Evolutionary conservation across 768 basidiomycete genomes (phyloP), one percentile per base, ranked within the genome.

Genomic region (Tylopilus felleus): DNA sequence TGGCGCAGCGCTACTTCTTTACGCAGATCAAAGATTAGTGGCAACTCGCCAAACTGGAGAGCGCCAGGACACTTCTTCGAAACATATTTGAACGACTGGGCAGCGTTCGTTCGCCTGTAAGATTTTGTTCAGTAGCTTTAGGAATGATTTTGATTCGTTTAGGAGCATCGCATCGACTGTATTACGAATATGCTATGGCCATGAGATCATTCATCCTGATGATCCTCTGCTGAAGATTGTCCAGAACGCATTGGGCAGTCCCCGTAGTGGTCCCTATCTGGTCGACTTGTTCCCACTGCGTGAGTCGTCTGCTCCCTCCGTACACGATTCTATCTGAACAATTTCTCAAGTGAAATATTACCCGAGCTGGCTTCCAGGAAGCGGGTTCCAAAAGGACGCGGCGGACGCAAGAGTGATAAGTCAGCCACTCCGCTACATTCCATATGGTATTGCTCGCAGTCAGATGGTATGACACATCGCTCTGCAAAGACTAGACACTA

Each of bases 281-380:
- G 59, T 60, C 22, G 52, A 60, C 28, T 3, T 49, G 12, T 41
- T 60, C 23, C 49, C 59, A 2, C 33, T 42, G 28, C 19, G 59
- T 54, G 25, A 53, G 58, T 33, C 5, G 22, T 17, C n/a, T 19
- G 23, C 17, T 1, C 25, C 10, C 5, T n/a, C 45, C 13, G n/a
- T 22, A 22, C 19, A 23, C 13, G 0, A 29, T 10, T 10, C 19
- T n/a, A 19, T 21, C 13, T 19, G 12, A 53, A 12, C n/a, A 9
- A 22, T 13, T 16, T 25, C 8, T 21, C 2, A 16, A 59, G 58
- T 56, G n/a, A 60, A 45, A 47, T 53, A 55, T 36, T 58, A 55
- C n/a, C 59, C 56, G n/a, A 29, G 59, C 21, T 60, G 52, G 59
- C 36, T 60, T 27, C 59, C 59, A 22, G 56, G 56, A 10, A 56